Evolutionary conservation across 140 eudicot species (phyloP), one percentile per base, ranked within the genome.

Genomic region (Bidens hawaiensis): DNA sequence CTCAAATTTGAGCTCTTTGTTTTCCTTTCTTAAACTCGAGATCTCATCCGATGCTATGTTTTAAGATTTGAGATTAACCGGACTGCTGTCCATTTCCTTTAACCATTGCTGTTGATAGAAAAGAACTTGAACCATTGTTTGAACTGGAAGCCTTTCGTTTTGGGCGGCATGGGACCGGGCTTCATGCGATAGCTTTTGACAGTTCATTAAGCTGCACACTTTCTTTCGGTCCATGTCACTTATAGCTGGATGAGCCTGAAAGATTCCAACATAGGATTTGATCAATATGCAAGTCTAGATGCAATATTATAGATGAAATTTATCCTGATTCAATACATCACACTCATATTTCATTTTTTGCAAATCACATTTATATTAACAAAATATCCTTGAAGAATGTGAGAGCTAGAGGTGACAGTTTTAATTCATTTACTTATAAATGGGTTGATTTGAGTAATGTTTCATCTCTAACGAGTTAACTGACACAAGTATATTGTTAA

Each of bases 141-240:
- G 97, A 23, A 81, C 96, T 0, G 97, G 97, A 11, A 90, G 96
- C 45, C 97, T 70, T 33, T 90, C 94, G 42, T 90, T 90, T 51
- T 90, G 94, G 60, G 96, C 86, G 4, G 97, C 97, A 31, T 90
- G 96, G 2, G 94, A 84, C 38, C 96, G 86, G n/a, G 97, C 97
- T 59, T 87, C 90, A 19, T 90, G 77, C 0, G 97, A 86, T n/a
- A 87, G 90, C 76, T 87, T 90, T 58, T 82, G 90, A 73, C 96
- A 90, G 76, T 90, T 94, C 97, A 90, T 84, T 28, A 86, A 79
- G 64, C 90, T 84, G 94, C 97, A 90, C 6, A 87, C 78, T 72
- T 84, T 87, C 82, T 90, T 90, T 69, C 83, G 65, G 43, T 90
- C 96, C 82, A 76, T 70, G 66, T 87, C 96, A 51, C 84, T 90